phyloP scores from a whole-genome alignment of 2,329 filamentous ascomycete genomes.

The Penicillium sp. region DNA sequence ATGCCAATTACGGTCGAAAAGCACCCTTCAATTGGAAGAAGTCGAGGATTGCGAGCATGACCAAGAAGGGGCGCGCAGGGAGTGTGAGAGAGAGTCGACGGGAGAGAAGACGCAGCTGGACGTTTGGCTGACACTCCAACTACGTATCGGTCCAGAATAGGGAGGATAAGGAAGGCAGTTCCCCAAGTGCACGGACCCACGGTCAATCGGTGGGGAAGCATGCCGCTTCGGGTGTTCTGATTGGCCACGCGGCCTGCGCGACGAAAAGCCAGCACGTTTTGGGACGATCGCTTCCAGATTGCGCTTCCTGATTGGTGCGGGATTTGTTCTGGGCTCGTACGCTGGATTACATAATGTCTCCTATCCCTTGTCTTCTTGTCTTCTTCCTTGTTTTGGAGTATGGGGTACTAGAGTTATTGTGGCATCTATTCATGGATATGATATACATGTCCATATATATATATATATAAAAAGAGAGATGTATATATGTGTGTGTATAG shows the following conservation, averaged over 20 bases:
- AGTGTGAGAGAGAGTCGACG: neutral
- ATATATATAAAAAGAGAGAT: neutral
- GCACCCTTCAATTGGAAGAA: neutral
- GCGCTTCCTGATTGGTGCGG: constrained; percentile 2
- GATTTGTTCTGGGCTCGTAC: neutral
- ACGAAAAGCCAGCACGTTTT: constrained; percentile 3
- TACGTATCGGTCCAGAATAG: constrained; percentile 3
- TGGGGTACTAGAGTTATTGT: too few species aligned
- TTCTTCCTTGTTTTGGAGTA: too few species aligned
- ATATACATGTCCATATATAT: neutral
- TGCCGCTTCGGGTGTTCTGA: neutral
- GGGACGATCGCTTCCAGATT: neutral
- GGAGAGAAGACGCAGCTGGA: neutral
- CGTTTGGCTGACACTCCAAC: neutral
- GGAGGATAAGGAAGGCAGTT: constrained; percentile 3
- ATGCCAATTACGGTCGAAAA: neutral
- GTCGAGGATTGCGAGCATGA: neutral
- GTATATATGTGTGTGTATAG: neutral
- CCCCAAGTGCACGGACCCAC: constrained; percentile 2
- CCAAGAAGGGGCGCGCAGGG: neutral
- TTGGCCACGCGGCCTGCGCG: neutral
- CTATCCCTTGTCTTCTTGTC: too few species aligned
- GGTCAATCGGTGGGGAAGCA: constrained; percentile 1
- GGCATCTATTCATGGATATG: too few species aligned
- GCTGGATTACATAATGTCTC: neutral